Evolutionary conservation across 352 stramenopile species (phyloP).

Genomic region (Phytophthora lateralis): DNA sequence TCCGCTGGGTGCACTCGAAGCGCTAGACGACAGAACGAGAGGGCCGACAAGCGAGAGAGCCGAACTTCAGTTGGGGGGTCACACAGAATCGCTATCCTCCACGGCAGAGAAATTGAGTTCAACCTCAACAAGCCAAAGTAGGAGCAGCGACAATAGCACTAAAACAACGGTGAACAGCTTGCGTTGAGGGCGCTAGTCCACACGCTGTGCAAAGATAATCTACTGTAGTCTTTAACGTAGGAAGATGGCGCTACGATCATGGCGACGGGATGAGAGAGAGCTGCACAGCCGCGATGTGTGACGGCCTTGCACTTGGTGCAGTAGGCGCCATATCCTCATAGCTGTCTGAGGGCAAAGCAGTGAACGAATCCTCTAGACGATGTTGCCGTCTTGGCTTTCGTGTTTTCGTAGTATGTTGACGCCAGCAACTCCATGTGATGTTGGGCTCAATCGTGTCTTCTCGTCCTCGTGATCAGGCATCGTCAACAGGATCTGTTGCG

Average conservation of each 20-base stretch:
- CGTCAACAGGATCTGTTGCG: conserved; percentile 60
- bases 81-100: conserved; percentile 1
- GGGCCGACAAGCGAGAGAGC: background rate
- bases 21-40: conserved; percentile 19
- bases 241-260: conserved; percentile 11
- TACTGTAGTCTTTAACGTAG: conserved; percentile 31
- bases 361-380: conserved; percentile 20
- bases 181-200: conserved; percentile 27
- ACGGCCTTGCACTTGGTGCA: conserved; percentile 14
- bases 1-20: conserved; percentile 11
- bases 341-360: conserved; percentile 14
- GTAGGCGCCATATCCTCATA: conserved; percentile 15
- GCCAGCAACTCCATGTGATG: conserved; percentile 9
- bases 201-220: conserved; percentile 32
- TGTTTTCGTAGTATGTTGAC: conserved; percentile 12
- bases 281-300: background rate
- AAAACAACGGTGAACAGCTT: conserved; percentile 31
- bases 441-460: conserved; percentile 30
- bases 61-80: conserved; percentile 1
- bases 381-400: conserved; percentile 14
- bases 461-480: conserved; percentile 59
- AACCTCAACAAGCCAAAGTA: conserved; percentile 25
- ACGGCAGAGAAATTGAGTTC: conserved; percentile 4
- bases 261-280: background rate
- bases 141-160: conserved; percentile 23